These are phyloP conservation scores for Plasmodium knowlesi DNA, from an alignment of 169 alveolate genomes.

Conservation along the genomic window DNA sequence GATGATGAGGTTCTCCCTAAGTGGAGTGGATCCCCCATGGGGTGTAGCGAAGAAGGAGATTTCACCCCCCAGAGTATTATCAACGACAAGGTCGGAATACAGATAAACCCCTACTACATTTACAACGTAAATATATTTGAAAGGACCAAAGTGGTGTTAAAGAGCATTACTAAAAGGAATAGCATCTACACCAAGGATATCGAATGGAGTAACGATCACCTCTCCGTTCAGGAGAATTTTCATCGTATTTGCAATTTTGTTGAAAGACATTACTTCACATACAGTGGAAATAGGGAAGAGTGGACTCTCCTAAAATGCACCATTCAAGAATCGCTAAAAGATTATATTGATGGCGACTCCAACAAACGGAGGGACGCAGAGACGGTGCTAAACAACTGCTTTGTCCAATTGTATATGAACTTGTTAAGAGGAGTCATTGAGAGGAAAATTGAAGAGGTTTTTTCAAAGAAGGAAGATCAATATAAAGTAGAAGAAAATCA, in stretches of 20 bases:
- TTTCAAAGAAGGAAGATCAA: not conserved
- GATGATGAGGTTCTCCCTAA: not conserved
- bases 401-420: not conserved
- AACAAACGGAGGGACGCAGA: not conserved
- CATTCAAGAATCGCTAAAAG: not conserved
- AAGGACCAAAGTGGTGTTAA: not conserved
- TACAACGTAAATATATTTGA: not conserved
- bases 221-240: constrained; percentile 20
- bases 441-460: constrained; percentile 4
- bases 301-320: not conserved
- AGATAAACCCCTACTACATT: constrained; percentile 28
- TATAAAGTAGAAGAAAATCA: not conserved
- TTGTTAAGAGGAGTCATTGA: constrained; percentile 25
- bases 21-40: not conserved
- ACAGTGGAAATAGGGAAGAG: not conserved
- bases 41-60: not conserved
- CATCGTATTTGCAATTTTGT: constrained; percentile 6
- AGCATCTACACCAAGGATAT: constrained; percentile 19
- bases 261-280: not conserved
- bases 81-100: constrained; percentile 26
- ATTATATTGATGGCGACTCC: not conserved
- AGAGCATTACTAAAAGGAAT: constrained; percentile 1
- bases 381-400: constrained; percentile 23
- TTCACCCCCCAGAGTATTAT: not conserved
- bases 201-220: constrained; percentile 10